phyloP scores from a whole-genome alignment of 2,329 filamentous ascomycete genomes.

The Dothidotthia symphoricarpi region DNA sequence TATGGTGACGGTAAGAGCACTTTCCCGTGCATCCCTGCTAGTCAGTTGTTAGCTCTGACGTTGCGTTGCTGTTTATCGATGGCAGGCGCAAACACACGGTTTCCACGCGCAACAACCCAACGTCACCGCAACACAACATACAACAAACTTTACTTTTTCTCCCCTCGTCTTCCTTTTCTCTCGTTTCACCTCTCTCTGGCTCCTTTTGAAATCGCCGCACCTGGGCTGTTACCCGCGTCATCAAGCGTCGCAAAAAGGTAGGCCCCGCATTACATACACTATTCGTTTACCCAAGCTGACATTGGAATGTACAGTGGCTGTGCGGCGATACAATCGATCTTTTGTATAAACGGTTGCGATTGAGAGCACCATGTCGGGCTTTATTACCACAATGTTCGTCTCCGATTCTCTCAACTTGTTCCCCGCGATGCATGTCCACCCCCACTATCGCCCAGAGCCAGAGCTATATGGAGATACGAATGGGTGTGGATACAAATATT shows the following conservation, averaged over 20 bases:
- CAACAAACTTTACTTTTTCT: conserved; percentile 3
- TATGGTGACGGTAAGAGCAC: not conserved
- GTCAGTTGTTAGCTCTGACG: not conserved
- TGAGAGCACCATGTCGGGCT: conserved; percentile 62
- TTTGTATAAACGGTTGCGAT: no score
- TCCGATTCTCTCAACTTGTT: conserved; percentile 33
- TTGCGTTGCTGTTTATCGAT: not conserved
- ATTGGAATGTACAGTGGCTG: conserved; percentile 29
- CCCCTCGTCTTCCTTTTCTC: conserved; percentile 2
- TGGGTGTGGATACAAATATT: no score
- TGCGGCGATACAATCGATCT: no score
- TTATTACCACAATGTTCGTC: conserved; percentile 79
- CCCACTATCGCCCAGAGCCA: conserved; percentile 46
- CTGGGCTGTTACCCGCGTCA: not conserved
- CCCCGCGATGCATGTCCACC: conserved; percentile 38
- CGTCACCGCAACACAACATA: conserved; percentile 5
- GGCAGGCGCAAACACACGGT: conserved; percentile 13
- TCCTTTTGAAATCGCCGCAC: not conserved
- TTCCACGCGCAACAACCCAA: conserved; percentile 5
- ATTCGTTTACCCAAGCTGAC: conserved; percentile 32
- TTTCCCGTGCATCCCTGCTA: conserved; percentile 7
- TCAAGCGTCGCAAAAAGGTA: no score
- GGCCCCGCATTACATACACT: conserved; percentile 16
- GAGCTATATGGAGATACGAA: conserved; percentile 37
- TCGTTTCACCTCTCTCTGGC: not conserved